phyloP scores from a whole-genome alignment of 73 alveolate species.

The Stentor coeruleus region DNA sequence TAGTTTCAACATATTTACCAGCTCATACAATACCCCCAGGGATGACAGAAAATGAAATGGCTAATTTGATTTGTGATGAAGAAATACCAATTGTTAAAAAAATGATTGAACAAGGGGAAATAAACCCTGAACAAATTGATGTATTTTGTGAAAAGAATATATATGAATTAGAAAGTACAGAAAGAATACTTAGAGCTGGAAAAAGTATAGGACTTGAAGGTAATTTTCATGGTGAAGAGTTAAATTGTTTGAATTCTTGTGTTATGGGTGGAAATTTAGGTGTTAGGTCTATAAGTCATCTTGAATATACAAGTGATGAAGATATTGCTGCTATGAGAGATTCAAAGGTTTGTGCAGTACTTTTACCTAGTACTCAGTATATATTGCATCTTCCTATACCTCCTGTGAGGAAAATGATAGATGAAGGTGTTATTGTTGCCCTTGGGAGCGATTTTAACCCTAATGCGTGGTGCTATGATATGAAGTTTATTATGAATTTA shows the following conservation, averaged over 20 bases:
- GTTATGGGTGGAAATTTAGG: constrained; percentile 44
- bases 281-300: constrained; percentile 45
- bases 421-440: constrained; percentile 51
- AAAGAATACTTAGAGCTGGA: constrained; percentile 34
- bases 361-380: constrained; percentile 53
- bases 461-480: constrained; percentile 41
- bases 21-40: constrained; percentile 62
- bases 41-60: constrained; percentile 33
- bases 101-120: constrained; percentile 33
- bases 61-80: constrained; percentile 22
- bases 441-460: constrained; percentile 54
- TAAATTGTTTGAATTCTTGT: constrained; percentile 43
- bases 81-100: constrained; percentile 38
- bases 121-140: constrained; percentile 54
- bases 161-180: constrained; percentile 43
- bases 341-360: constrained; percentile 38
- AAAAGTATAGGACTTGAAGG: constrained; percentile 38
- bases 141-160: constrained; percentile 60
- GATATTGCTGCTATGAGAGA: constrained; percentile 49
- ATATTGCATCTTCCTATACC: constrained; percentile 38
- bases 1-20: constrained; percentile 47
- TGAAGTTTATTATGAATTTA: constrained; percentile 48
- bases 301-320: constrained; percentile 39
- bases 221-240: constrained; percentile 57
- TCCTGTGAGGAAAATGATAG: constrained; percentile 52